Evolutionary conservation across 2,329 filamentous ascomycete species (phyloP).

Genomic region (Biscogniauxia sp.): DNA sequence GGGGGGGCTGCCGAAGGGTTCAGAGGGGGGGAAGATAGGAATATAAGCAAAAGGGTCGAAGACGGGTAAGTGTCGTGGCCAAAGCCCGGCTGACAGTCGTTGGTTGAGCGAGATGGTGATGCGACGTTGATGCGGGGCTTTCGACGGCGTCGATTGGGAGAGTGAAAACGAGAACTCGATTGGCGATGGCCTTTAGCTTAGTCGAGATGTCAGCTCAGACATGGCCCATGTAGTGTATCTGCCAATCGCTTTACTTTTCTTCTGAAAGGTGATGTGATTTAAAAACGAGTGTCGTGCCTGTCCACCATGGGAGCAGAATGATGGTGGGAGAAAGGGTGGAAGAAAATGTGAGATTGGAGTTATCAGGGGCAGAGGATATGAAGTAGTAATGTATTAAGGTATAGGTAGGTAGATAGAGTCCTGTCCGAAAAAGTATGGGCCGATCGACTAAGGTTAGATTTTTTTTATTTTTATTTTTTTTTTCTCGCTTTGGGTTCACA

Average conservation of each 20-base stretch:
- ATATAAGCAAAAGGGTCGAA: background rate
- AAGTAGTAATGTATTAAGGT: too few relatives aligned
- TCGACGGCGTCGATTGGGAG: background rate
- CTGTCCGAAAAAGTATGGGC: too few relatives aligned
- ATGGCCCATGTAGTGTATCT: background rate
- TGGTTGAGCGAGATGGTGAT: background rate
- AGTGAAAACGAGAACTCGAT: background rate
- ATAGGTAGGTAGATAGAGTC: too few relatives aligned
- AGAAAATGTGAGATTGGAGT: background rate
- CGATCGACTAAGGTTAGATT: background rate
- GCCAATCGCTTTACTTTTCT: background rate
- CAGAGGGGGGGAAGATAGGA: background rate
- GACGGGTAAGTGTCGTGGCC: background rate
- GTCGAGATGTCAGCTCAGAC: background rate
- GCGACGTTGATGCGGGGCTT: background rate
- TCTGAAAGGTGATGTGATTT: background rate
- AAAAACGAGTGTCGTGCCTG: background rate
- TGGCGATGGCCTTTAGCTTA: background rate
- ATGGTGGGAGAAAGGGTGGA: background rate
- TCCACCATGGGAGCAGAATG: background rate
- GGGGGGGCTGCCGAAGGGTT: too few relatives aligned
- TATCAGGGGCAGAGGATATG: background rate
- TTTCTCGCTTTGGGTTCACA: background rate
- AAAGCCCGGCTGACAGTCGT: background rate
- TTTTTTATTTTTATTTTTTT: background rate